phyloP scores from a whole-genome alignment of 257 asterid genomes.

The Nyctanthes arbortristis region DNA sequence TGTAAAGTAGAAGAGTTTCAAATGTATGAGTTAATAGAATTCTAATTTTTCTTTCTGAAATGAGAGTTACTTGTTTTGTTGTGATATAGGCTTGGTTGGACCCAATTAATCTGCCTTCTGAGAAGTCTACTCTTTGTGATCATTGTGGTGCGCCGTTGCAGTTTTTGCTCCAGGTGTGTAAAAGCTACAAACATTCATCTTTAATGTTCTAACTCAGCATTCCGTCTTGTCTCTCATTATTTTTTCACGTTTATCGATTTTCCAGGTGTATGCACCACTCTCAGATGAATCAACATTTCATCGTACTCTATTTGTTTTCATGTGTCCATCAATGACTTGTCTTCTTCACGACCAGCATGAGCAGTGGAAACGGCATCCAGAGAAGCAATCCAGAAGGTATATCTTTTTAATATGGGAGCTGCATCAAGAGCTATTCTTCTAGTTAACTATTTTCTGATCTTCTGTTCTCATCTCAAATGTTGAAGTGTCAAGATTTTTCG shows the following conservation, averaged over 20 bases:
- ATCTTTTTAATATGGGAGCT: constrained; percentile 7
- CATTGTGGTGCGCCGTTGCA: constrained; percentile 85
- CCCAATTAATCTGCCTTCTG: constrained; percentile 72
- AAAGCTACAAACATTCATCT: not conserved
- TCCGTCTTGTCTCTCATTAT: not conserved
- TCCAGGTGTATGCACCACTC: constrained; percentile 88
- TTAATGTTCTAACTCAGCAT: not conserved
- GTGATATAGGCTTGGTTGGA: constrained; percentile 86
- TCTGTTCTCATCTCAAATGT: constrained; percentile 27
- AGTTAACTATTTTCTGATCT: not conserved
- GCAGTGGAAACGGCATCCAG: constrained; percentile 78
- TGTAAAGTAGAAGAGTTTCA: not conserved
- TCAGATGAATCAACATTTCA: constrained; percentile 80
- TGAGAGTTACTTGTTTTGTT: constrained; percentile 16
- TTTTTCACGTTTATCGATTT: constrained; percentile 13
- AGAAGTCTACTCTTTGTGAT: constrained; percentile 65
- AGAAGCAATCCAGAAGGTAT: constrained; percentile 65
- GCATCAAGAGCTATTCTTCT: not conserved
- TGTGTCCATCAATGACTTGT: constrained; percentile 85
- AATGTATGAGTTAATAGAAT: not conserved
- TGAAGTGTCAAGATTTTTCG: constrained; percentile 80
- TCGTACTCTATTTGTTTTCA: constrained; percentile 67
- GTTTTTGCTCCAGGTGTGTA: constrained; percentile 86
- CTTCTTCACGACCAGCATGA: constrained; percentile 88
- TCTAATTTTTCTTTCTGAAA: not conserved